These are phyloP conservation scores for Boletus reticulatus DNA, from an alignment of 768 basidiomycete genomes.

Conservation along the genomic window DNA sequence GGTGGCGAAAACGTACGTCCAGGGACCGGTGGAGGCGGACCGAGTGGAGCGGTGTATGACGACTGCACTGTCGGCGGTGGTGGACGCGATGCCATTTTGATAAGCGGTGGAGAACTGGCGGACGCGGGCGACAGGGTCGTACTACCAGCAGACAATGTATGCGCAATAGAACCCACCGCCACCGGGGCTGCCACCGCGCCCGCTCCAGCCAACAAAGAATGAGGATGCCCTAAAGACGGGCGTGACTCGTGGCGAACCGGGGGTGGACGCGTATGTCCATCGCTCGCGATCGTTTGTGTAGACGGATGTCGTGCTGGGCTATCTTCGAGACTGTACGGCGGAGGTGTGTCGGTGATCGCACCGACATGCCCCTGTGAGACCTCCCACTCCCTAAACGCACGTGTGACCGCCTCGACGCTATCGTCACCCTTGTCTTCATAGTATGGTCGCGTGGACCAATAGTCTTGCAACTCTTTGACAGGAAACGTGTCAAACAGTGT, in stretches of 20 bases:
- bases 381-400: not conserved
- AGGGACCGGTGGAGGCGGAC: no score
- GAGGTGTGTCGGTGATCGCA: constrained; percentile 56
- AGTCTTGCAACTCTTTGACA: constrained; percentile 69
- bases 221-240: constrained; percentile 6
- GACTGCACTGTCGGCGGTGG: not conserved
- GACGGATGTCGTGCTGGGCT: not conserved
- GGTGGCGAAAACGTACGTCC: no score
- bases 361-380: constrained; percentile 13
- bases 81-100: constrained; percentile 16
- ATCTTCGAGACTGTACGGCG: constrained; percentile 64
- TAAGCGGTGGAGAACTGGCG: constrained; percentile 4
- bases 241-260: not conserved
- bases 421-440: constrained; percentile 39
- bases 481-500: constrained; percentile 62
- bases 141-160: not conserved
- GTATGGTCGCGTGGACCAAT: constrained; percentile 63
- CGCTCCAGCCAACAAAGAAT: not conserved
- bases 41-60: not conserved
- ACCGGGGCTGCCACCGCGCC: not conserved
- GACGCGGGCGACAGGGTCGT: not conserved
- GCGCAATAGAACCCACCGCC: not conserved
- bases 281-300: no score
- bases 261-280: not conserved
- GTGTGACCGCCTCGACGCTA: constrained; percentile 16